Percentiles rank a stretch among this genome's conserved stretches.
phyloP scores from a whole-genome alignment of 352 stramenopile genomes.

The Globisporangium barbulae region DNA sequence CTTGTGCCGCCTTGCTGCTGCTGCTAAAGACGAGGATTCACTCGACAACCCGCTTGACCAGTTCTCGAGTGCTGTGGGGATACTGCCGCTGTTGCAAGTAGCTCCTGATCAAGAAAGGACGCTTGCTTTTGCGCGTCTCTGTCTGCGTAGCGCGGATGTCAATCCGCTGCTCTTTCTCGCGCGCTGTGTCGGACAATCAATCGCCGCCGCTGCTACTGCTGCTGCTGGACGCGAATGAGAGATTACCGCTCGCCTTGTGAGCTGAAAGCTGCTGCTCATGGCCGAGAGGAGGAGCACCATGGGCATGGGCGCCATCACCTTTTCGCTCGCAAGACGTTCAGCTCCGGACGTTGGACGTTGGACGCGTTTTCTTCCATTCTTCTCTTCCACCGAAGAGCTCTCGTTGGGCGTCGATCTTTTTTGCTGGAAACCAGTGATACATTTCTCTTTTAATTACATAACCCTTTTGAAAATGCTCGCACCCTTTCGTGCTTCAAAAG shows the following conservation, averaged over 20 bases:
- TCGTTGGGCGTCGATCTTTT: background rate
- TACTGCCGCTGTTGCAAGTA: background rate
- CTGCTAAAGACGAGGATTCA: background rate
- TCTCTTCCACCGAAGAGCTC: background rate
- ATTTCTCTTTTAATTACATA: background rate
- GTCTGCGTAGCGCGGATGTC: too few species aligned
- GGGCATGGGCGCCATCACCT: too few species aligned
- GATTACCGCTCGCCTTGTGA: background rate
- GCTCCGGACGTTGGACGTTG: background rate
- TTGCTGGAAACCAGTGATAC: background rate
- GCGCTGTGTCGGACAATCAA: background rate
- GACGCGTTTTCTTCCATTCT: background rate
- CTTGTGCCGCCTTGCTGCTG: background rate
- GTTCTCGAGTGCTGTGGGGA: background rate
- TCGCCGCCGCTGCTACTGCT: background rate
- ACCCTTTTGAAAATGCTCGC: background rate
- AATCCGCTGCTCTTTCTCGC: conserved; percentile 3
- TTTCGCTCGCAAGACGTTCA: background rate
- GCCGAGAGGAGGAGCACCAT: background rate
- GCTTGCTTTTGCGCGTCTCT: background rate
- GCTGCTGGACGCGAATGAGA: conserved; percentile 2
- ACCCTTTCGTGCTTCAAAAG: background rate
- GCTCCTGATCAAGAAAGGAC: conserved; percentile 3
- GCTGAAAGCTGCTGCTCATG: background rate
- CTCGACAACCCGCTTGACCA: background rate